Evolutionary conservation across 1,284 basidiomycete species (phyloP), one percentile per base, ranked within the genome.

Genomic region (Wallemia mellicola): DNA sequence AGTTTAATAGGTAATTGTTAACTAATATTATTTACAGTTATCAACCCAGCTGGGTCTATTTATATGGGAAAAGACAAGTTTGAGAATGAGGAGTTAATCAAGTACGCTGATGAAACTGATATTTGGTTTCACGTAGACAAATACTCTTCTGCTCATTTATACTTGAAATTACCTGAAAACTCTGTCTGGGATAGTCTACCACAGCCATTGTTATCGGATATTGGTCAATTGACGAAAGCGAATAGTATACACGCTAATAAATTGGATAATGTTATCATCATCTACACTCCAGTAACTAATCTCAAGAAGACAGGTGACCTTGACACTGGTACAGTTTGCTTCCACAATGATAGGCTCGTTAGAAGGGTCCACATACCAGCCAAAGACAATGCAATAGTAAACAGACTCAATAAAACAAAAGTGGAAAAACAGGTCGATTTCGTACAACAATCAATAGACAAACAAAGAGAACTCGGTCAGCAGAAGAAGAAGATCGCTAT

Each of bases 241-340:
- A 96, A 96, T 66, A 91, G 86, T 2, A 98, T 98, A 60, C 87
- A 95, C 89, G 89, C 89, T 1, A 95, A 96, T 74, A 95, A 95
- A 72, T 91, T 89, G 71, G 85, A 92, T 64, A 84, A 92, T 67
- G 67, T 95, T 27, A 86, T 85, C 15, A 77, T 98, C 65, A 95
- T 98, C 62, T 96, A 91, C 68, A 95, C 91, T 0, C 91, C 88
- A 0, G 84, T 78, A 17, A 77, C 80, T 61, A 92, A 91, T 68
- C 74, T 92, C 11, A 61, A 87, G 83, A 95, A 95, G 86, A 83
- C 84, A 7, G 89, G 89, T 0, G 87, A 92, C 67, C 92, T 92
- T 87, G 87, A 86, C 0, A 81, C 91, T 1, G 92, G 94, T 0
- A 82, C 91, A 66, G 94, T 98, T 0, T 83, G 86, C 0, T 98